Percentiles rank a stretch among this genome's conserved stretches.
These are phyloP conservation scores for Blastobotrys illinoisensis DNA, from an alignment of 1,139 yeast genomes.

Conservation along the genomic window DNA sequence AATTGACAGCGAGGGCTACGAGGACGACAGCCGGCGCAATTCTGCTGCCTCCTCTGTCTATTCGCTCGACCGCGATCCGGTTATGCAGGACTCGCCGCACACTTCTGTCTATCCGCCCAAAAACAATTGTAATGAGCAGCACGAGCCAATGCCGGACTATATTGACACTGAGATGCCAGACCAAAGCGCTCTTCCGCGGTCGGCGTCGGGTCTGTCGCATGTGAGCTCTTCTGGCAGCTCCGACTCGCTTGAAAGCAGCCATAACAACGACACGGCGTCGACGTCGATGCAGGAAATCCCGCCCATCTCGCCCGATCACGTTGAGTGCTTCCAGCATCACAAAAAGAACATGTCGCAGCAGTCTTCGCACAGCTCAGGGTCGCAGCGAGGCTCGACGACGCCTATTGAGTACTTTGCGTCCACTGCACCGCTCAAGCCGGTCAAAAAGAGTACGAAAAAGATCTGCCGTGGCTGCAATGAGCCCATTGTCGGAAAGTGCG, in stretches of 20 bases:
- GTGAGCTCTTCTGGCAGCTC: not conserved
- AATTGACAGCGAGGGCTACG: not conserved
- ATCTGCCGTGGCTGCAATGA: constrained; percentile 47
- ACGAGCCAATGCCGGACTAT: not conserved
- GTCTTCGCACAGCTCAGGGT: constrained; percentile 4
- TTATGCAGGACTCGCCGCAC: constrained; percentile 13
- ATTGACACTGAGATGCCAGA: not conserved
- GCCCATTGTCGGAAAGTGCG: constrained; percentile 46
- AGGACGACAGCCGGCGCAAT: not conserved
- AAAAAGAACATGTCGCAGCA: not conserved
- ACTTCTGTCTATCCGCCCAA: not conserved
- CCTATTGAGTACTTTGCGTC: constrained; percentile 1
- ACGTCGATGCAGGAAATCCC: not conserved
- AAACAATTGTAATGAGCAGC: not conserved
- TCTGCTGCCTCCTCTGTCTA: constrained; percentile 20
- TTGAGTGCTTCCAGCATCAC: not conserved
- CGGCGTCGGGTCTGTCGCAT: not conserved
- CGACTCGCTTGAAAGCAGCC: not conserved
- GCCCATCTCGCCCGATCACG: not conserved
- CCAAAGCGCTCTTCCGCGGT: not conserved
- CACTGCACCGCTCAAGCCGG: not conserved
- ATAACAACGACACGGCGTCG: not conserved
- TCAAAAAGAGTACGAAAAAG: constrained; percentile 8
- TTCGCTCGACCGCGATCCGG: constrained; percentile 16
- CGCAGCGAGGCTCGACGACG: not conserved